Evolutionary conservation across 495 filamentous ascomycete genomes (phyloP), one percentile per base, ranked within the genome.

Genomic region (Symbiotaphrina buchneri): DNA sequence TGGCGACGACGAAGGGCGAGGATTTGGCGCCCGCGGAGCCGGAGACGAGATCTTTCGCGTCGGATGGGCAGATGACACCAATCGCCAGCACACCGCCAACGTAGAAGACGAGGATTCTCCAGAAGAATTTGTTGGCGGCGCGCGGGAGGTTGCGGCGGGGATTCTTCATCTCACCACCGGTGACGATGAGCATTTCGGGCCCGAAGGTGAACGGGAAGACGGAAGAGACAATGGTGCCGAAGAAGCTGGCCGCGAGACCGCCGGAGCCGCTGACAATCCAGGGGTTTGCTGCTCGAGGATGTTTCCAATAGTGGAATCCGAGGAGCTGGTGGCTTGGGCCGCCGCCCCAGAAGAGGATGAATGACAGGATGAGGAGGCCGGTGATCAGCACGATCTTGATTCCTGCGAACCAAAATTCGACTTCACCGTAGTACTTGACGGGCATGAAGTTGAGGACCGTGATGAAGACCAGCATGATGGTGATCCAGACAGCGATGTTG

Each of bases 401-500:
- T 6, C 26, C 39, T 1, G 40, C 23, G 21, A 46, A 43, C 41
- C 41, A 46, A 24, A 46, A 39, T 33, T 46, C 43, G 27, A 38
- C 31, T 18, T 46, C 43, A 19, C 41, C 43, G 21, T 41, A 46
- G 18, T 41, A 18, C 19, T 39, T 26, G 3, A 46, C 43, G 13
- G 41, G 34, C 10, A 43, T 11, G 28, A 39, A 41, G 25, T 46
- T 46, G 17, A 43, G 10, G 2, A 25, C n/a, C 5, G 41, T 43
- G 14, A 46, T 30, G 3, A 41, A 36, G 3, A 43, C 33, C 40
- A 37, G 41, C 27, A 46, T 43, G 21, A 25, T 25, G 22, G 22
- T 13, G 13, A 25, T 25, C 33, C 39, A 44, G 27, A 43, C 39
- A n/a, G 41, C 48, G 21, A 49, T 44, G 31, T 43, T 46, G 11